Evolutionary conservation across 75 land plant species (phyloP).

Genomic region (Azolla pinnata): DNA sequence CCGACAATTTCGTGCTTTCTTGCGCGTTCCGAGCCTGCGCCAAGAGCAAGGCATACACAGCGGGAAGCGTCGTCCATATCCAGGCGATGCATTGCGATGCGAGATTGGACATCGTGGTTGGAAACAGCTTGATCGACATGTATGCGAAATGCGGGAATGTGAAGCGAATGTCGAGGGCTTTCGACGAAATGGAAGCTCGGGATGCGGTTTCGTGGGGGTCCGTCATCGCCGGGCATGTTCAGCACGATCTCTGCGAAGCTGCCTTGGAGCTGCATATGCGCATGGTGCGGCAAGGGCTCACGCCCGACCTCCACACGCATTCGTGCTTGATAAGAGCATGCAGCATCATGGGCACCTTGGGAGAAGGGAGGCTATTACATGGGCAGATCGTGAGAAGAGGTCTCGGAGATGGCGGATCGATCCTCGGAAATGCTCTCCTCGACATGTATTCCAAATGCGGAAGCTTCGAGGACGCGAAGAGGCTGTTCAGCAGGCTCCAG

Average conservation of each 20-base stretch:
- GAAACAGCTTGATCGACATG: conserved; percentile 10
- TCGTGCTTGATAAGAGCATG: conserved; percentile 21
- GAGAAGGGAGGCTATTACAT: conserved; percentile 10
- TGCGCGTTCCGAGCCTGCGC: conserved; percentile 16
- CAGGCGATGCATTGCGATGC: conserved; percentile 9
- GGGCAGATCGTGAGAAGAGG: conserved; percentile 10
- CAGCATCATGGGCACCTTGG: conserved; percentile 6
- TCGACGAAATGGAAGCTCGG: conserved; percentile 1
- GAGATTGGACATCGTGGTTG: background rate
- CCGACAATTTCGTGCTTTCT: conserved; percentile 11
- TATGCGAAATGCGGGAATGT: conserved; percentile 23
- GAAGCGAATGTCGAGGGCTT: conserved; percentile 1
- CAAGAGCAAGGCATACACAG: background rate
- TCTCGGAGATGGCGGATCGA: conserved; percentile 9
- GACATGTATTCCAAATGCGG: conserved; percentile 30
- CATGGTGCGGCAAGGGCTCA: conserved; percentile 7
- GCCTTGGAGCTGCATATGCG: conserved; percentile 11
- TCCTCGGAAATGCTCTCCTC: conserved; percentile 17
- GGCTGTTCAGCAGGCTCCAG: conserved; percentile 4
- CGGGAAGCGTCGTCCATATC: conserved; percentile 16
- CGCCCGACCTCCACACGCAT: conserved; percentile 11
- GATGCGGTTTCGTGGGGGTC: conserved; percentile 10
- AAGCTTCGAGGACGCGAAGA: conserved; percentile 11
- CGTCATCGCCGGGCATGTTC: conserved; percentile 17
- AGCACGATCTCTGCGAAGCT: background rate